Evolutionary conservation across 1,139 yeast genomes (phyloP).

Genomic region (Geotrichum cucujoidarum): DNA sequence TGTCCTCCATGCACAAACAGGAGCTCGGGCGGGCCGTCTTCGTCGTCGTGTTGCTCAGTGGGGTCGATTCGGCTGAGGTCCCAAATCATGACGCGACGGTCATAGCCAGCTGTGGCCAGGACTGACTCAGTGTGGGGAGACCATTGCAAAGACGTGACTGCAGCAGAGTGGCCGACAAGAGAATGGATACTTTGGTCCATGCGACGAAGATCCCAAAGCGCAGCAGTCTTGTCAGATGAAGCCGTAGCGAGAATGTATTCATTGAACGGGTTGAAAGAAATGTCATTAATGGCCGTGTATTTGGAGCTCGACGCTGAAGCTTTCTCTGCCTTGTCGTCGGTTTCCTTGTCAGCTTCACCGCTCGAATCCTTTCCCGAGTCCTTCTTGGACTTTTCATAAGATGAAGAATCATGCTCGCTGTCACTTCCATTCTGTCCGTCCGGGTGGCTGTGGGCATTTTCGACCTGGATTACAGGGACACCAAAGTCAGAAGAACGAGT

Average conservation of each 20-base stretch:
- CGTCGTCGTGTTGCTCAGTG: constrained; percentile 23
- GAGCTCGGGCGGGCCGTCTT: constrained; percentile 39
- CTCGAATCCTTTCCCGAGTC: too few relatives aligned
- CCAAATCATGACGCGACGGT: constrained; percentile 66
- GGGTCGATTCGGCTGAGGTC: constrained; percentile 43
- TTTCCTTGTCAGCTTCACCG: background rate
- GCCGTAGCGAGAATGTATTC: constrained; percentile 65
- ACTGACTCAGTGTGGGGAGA: constrained; percentile 56
- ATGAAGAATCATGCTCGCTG: constrained; percentile 44
- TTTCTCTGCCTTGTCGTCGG: background rate
- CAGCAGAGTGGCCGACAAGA: constrained; percentile 25
- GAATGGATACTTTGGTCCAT: constrained; percentile 24
- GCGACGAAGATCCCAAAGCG: constrained; percentile 65
- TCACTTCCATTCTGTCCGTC: constrained; percentile 37
- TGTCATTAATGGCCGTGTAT: constrained; percentile 54
- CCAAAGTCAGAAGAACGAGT: constrained; percentile 40
- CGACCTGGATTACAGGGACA: constrained; percentile 14
- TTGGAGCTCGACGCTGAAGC: background rate
- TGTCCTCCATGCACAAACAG: constrained; percentile 87
- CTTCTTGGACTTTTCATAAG: background rate
- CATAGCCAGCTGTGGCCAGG: constrained; percentile 70
- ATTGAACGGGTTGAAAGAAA: constrained; percentile 58
- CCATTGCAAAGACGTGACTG: constrained; percentile 47
- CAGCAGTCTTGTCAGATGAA: constrained; percentile 53
- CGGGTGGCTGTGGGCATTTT: constrained; percentile 27